Evolutionary conservation across 257 asterid species (phyloP).

Genomic region (Vinca minor): DNA sequence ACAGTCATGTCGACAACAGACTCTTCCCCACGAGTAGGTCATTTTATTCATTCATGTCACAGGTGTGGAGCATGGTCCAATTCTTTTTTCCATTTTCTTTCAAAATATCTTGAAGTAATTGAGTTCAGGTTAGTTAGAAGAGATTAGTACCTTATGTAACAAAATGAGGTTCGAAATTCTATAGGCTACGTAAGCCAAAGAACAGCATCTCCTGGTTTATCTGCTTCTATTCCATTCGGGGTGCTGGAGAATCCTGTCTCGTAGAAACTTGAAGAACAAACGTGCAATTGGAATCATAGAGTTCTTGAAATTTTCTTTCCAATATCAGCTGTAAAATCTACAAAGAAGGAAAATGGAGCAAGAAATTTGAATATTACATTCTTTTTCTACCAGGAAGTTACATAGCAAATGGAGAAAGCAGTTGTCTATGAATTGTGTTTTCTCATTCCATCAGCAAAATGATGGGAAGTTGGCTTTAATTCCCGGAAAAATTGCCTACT

Average conservation of each 20-base stretch:
- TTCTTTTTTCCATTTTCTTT: background rate
- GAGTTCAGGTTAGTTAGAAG: background rate
- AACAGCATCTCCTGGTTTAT: background rate
- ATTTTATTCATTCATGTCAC: no score
- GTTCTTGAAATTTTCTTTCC: background rate
- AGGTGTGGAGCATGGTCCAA: no score
- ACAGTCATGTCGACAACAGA: slow-evolving; percentile 9
- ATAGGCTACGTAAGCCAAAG: background rate
- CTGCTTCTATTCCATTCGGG: background rate
- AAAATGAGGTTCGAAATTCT: background rate
- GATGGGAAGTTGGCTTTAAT: slow-evolving; percentile 35
- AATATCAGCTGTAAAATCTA: background rate
- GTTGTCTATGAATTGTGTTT: slow-evolving; percentile 43
- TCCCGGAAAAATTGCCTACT: slow-evolving; percentile 39
- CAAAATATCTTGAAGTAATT: slow-evolving; percentile 2
- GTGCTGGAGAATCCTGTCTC: background rate
- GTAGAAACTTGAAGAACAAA: background rate
- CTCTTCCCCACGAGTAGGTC: slow-evolving; percentile 3
- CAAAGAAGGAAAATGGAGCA: no score
- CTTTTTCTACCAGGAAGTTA: slow-evolving; percentile 14
- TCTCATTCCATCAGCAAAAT: slow-evolving; percentile 40
- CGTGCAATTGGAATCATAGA: background rate
- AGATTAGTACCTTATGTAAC: background rate
- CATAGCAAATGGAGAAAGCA: slow-evolving; percentile 19
- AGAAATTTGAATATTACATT: slow-evolving; percentile 1